Evolutionary conservation across 163 green algal genomes (phyloP).

Genomic region (Coccomyxa subellipsoidea): DNA sequence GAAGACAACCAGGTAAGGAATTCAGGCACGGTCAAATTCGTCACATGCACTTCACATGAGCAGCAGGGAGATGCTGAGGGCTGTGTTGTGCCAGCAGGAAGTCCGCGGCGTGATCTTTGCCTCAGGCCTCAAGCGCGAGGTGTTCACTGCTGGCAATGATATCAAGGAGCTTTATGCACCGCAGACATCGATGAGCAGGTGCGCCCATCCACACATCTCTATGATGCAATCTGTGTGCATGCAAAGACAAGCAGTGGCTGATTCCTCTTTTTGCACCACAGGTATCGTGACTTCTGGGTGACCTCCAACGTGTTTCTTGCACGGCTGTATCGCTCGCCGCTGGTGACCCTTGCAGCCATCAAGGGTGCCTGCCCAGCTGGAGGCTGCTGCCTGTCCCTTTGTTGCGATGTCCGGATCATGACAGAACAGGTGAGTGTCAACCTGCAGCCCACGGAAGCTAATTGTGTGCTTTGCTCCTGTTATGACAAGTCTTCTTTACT

Average conservation of each 20-base stretch:
- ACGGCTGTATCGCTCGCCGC: conserved; percentile 41
- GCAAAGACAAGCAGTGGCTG: background rate
- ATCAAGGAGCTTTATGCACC: conserved; percentile 69
- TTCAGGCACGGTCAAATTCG: background rate
- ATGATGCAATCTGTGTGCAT: background rate
- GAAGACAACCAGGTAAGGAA: conserved; percentile 32
- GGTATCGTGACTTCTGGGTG: conserved; percentile 50
- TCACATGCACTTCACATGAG: background rate
- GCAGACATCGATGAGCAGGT: conserved; percentile 37
- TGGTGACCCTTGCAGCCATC: conserved; percentile 64
- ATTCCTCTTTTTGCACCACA: background rate
- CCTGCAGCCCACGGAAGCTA: no score
- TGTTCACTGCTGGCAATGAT: conserved; percentile 77
- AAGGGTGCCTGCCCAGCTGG: conserved; percentile 67
- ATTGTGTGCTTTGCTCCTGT: background rate
- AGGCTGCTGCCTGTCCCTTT: conserved; percentile 60
- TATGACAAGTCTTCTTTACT: background rate
- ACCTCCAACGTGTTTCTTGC: conserved; percentile 46
- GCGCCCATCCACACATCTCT: background rate
- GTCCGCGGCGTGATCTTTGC: conserved; percentile 52
- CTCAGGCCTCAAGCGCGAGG: conserved; percentile 36
- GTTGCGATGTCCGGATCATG: conserved; percentile 67
- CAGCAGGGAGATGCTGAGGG: background rate
- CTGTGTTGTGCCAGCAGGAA: background rate
- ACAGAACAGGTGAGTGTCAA: conserved; percentile 14